Conservation (phyloP, 2,329 filamentous ascomycete species). For the Aspergillus carbonarius region DNA sequence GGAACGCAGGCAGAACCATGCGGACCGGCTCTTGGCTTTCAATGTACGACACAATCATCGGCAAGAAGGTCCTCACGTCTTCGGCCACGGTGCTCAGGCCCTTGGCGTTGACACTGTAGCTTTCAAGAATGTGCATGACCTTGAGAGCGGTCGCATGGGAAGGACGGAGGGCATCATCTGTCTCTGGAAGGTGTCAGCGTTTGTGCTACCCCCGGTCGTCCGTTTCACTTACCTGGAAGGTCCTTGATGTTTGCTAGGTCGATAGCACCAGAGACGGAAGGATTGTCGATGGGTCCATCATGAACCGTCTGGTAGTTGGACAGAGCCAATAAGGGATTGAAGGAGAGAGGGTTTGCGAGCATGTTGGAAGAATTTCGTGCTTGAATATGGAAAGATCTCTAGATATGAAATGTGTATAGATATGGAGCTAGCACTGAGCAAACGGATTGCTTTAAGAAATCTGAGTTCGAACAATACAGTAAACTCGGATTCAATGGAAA, state of each 20-base stretch:
- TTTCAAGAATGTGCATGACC: slow-evolving; percentile 26
- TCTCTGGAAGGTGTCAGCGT: not conserved
- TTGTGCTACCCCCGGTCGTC: not conserved
- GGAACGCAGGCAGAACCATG: slow-evolving; percentile 34
- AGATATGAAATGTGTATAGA: not conserved
- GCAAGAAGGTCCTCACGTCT: slow-evolving; percentile 26
- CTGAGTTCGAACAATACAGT: not conserved
- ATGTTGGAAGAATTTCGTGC: not conserved
- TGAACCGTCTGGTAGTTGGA: not conserved
- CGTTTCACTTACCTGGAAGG: not conserved
- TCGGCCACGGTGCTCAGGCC: slow-evolving; percentile 25
- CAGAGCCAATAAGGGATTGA: not conserved
- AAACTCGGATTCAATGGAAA: not conserved
- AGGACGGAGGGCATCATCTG: not conserved
- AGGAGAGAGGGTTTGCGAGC: not conserved
- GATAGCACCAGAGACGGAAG: not conserved
- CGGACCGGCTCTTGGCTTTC: slow-evolving; percentile 24
- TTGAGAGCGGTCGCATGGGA: slow-evolving; percentile 13
- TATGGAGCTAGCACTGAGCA: not conserved
- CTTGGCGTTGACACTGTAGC: slow-evolving; percentile 29
- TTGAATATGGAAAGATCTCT: too few relatives aligned
- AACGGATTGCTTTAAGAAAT: too few relatives aligned
- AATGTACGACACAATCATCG: slow-evolving; percentile 22
- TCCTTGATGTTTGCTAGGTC: not conserved
- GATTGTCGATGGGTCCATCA: not conserved